Base-by-base conservation (phyloP, 2,329 filamentous ascomycete genomes). In the Claviceps arundinis region DNA sequence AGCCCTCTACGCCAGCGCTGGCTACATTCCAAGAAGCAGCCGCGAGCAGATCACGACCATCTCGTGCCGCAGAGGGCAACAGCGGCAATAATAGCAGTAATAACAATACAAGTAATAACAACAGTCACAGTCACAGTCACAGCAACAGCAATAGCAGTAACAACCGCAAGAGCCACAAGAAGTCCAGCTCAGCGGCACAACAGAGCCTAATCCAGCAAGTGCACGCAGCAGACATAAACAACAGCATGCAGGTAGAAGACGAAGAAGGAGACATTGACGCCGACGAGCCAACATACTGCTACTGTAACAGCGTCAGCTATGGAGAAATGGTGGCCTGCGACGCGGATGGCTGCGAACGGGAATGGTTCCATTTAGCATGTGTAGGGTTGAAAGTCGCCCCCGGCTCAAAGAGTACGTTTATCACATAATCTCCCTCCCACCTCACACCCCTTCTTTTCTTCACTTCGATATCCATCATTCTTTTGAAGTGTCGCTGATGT, bases 301-400 rank as follows among this genome's bases (percentile, higher is more conserved):
- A 87, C 68, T 89, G 87, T 65, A 85, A 89, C 59, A 78, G 82
- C 47, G 82, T 89, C 51, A 89, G 85, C 61, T 90, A 89, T 62
- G 86, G 87, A 19, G 85, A 88, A 68, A 90, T 90, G 87, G 85
- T 90, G 44, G 87, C 84, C 2, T 90, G 86, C 62, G 87, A 90
- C 64, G 81, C 81, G 7, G 78, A 84, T 54, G 78, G 80, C 48
- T 90, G 87, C 67, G 76, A 80, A 58, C 76, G 80, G 56, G 86
- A 90, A 67, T 90, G 87, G 87, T 91, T 90, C 71, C 87, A 90
- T 73, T 69, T 93, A 48, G 84, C 83, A 48, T 93, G 87, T 65
- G 87, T 89, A 34, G 87, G 87, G 26, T 68, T 93, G 60, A 85
- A 84, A 60, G 85, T 85, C 54, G 85, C 87, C 50, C 87, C 87